A percentile compares a stretch with the other conserved stretches of the same genome.
These are phyloP conservation scores for Phytophthora fragariaefolia DNA, from an alignment of 352 stramenopile genomes.

Conservation along the genomic window DNA sequence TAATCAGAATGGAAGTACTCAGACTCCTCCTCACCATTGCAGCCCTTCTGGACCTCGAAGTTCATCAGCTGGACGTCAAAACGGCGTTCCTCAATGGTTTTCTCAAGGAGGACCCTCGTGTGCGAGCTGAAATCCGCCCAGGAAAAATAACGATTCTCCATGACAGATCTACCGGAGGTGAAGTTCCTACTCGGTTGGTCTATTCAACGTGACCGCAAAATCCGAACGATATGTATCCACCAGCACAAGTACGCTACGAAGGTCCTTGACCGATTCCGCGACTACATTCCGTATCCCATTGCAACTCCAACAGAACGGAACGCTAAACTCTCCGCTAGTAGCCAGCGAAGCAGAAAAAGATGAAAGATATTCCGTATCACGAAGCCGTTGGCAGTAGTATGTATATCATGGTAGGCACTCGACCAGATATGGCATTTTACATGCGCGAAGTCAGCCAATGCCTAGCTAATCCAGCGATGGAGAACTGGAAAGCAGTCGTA, in stretches of 20 bases:
- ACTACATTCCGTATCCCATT: slow-evolving; percentile 2
- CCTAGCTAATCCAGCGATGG: slow-evolving; percentile 19
- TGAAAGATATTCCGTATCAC: slow-evolving; percentile 10
- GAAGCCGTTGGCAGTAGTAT: slow-evolving; percentile 17
- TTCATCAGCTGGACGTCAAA: neutral
- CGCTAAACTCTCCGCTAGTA: slow-evolving; percentile 1
- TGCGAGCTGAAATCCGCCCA: slow-evolving; percentile 10
- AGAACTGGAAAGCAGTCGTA: slow-evolving; percentile 20
- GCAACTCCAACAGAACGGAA: neutral
- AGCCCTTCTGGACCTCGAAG: neutral
- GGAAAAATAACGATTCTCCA: slow-evolving; percentile 14
- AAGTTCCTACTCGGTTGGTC: slow-evolving; percentile 2
- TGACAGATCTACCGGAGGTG: slow-evolving; percentile 20
- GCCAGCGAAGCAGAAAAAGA: slow-evolving; percentile 9
- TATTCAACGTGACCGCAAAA: slow-evolving; percentile 16
- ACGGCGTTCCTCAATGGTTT: neutral
- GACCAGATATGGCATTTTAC: slow-evolving; percentile 17
- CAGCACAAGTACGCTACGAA: slow-evolving; percentile 29
- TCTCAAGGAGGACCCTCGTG: slow-evolving; percentile 3
- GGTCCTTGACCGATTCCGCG: slow-evolving; percentile 22
- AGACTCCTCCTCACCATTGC: neutral
- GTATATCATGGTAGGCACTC: slow-evolving; percentile 22
- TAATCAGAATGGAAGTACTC: too few relatives aligned
- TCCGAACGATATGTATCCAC: slow-evolving; percentile 25
- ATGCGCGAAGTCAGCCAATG: slow-evolving; percentile 26